Evolutionary conservation across 108 stramenopile species (phyloP), one percentile per base, ranked within the genome.

Genomic region (Stephanodiscus triporus): DNA sequence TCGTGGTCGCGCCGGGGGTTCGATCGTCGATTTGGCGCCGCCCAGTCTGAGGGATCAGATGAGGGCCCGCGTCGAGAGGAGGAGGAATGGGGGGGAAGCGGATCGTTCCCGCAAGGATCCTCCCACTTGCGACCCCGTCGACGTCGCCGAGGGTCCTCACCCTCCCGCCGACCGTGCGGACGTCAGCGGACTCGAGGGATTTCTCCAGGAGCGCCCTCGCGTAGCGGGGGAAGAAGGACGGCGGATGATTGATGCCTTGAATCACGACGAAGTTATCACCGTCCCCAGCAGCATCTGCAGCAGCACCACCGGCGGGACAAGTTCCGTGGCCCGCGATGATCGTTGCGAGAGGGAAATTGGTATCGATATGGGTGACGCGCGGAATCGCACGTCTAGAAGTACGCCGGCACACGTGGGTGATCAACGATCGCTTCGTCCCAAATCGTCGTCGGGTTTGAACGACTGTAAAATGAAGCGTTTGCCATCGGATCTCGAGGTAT

Each of bases 401-500:
- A 61, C 6, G 48, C n/a, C 16, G 5, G 48, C 16, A 19, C n/a
- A 7, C n/a, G 48, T 49, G 2, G 48, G 16, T 7, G 48, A 6
- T 2, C 6, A 49, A 6, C 2, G 16, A 49, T 34, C n/a, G n/a
- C n/a, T n/a, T n/a, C n/a, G n/a, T n/a, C 32, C 32, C 32, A 2
- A 2, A 34, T 5, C 32, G 32, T 34, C 5, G 32, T 34, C 32
- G 5, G 32, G 5, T 2, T 34, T 34, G 32, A 34, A 5, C 32
- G 32, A 34, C 4, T 34, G 4, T 2, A 49, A 49, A 49, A n/a
- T n/a, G n/a, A n/a, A n/a, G n/a, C n/a, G n/a, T n/a, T n/a, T n/a
- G n/a, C n/a, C n/a, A n/a, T n/a, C n/a, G n/a, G 51, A 53, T 7
- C 53, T 54, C 26, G 53, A 60, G 19, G 42, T 69, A 22, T 26